Conservation (phyloP, 345 rosid genomes). For the Pugionium dolabratum region DNA sequence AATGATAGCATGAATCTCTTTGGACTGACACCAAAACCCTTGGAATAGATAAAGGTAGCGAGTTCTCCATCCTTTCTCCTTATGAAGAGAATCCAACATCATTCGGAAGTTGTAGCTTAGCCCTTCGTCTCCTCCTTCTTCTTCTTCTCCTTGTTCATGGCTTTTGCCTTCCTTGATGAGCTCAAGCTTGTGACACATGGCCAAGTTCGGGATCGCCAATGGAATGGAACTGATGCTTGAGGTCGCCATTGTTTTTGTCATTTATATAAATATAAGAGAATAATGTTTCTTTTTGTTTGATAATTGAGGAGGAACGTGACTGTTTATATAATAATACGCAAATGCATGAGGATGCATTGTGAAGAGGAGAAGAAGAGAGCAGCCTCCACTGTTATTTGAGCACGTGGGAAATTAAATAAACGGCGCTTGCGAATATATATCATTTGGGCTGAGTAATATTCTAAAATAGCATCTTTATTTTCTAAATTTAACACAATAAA, state of each 20-base stretch:
- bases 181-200: slow-evolving; percentile 34
- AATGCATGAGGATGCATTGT: slow-evolving; percentile 32
- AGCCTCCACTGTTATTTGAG: slow-evolving; percentile 2
- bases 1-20: slow-evolving; percentile 55
- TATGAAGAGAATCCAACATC: slow-evolving; percentile 58
- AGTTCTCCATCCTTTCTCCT: slow-evolving; percentile 72
- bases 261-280: too few species aligned
- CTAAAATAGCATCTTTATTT: too few species aligned
- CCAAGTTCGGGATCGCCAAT: slow-evolving; percentile 24
- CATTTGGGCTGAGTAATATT: slow-evolving; percentile 22
- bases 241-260: slow-evolving; percentile 36
- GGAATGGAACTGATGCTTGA: slow-evolving; percentile 33
- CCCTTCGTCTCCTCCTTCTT: slow-evolving; percentile 37
- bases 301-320: slow-evolving; percentile 21
- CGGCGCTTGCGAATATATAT: slow-evolving; percentile 19
- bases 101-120: slow-evolving; percentile 53
- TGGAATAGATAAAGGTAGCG: slow-evolving; percentile 54
- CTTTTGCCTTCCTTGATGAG: slow-evolving; percentile 23
- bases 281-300: background rate
- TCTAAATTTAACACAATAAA: too few species aligned
- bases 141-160: slow-evolving; percentile 26
- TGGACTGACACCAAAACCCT: slow-evolving; percentile 73
- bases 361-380: slow-evolving; percentile 15
- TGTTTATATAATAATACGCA: slow-evolving; percentile 36
- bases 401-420: slow-evolving; percentile 25